Base-by-base conservation (phyloP, 305 asterid genomes). In the Euphrasia arctica region DNA sequence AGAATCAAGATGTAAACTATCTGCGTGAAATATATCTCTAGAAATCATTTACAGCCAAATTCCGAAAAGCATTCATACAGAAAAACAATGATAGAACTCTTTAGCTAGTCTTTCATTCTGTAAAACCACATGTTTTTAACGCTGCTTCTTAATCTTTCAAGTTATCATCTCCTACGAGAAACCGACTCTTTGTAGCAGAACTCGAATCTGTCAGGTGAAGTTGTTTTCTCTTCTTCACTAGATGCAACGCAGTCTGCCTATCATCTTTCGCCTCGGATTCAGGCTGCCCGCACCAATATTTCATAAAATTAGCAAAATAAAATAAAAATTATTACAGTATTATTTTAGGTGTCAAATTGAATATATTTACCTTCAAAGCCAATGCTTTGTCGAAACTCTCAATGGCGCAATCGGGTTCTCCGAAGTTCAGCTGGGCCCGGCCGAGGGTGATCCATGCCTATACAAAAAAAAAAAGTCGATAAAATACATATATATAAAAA, bases 361-460 rank as follows among this genome's bases (percentile, higher is more conserved):
- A 36, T 5, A 31, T 42, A 47, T 47, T 12, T 10, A 47, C 98
- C 96, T 85, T 88, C 42, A 89, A 78, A 42, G 85, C 84, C 71
- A 91, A 74, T 67, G 96, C 96, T 73, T 74, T 85, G 77, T 91
- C 94, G 50, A 91, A 86, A 77, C 96, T 89, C 68, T 85, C 87
- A 41, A 91, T 77, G 63, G 98, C 95, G 63, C 74, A 75, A 73
- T 89, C 98, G 18, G 98, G 96, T 74, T 91, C 98, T 68, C 98
- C 98, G 50, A 73, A 91, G 78, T 91, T 91, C 49, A 91, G 71
- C 62, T 91, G 96, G 64, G 98, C 91, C 76, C 98, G 78, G 65
- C 95, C 98, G 32, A 89, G 95, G 48, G 96, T 89, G 65, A 89
- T 75, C 98, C 98, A 91, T 8, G 96, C 96, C 98, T 91, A 70